Percentiles rank a stretch among this genome's conserved stretches.
These are phyloP conservation scores for Rhizopus microsporus DNA, from an alignment of 371 early-diverging fungal genomes.

Conservation along the genomic window DNA sequence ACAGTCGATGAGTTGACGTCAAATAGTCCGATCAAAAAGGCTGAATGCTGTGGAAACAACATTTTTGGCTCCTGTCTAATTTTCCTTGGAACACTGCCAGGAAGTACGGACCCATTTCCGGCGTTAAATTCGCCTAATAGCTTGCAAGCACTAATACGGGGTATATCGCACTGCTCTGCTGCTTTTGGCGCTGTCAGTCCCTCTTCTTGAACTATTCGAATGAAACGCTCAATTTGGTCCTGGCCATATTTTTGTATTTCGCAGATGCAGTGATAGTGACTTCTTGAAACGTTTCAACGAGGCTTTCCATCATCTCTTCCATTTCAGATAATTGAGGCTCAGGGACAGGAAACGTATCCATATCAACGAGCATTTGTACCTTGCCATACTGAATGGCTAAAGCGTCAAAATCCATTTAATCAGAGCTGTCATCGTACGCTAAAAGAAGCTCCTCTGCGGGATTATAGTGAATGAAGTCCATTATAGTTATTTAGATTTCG, in stretches of 20 bases:
- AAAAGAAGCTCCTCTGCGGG: slow-evolving; percentile 11
- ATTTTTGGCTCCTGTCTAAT: slow-evolving; percentile 10
- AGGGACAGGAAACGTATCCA: background rate
- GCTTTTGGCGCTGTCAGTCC: slow-evolving; percentile 17
- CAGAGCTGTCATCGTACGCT: slow-evolving; percentile 7
- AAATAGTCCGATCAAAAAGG: slow-evolving; percentile 18
- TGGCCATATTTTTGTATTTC: slow-evolving; percentile 17
- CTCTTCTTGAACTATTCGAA: slow-evolving; percentile 17
- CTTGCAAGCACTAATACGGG: slow-evolving; percentile 14
- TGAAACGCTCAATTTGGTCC: slow-evolving; percentile 17
- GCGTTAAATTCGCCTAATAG: slow-evolving; percentile 17
- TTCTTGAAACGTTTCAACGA: slow-evolving; percentile 14
- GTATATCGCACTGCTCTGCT: slow-evolving; percentile 18
- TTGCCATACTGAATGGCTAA: slow-evolving; percentile 10
- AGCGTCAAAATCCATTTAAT: slow-evolving; percentile 11
- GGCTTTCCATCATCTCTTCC: slow-evolving; percentile 13
- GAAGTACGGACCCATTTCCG: slow-evolving; percentile 14
- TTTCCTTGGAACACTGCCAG: slow-evolving; percentile 6
- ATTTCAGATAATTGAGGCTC: slow-evolving; percentile 13
- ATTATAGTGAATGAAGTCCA: slow-evolving; percentile 16
- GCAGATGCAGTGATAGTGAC: slow-evolving; percentile 6
- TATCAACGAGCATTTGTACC: background rate
- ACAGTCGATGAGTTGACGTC: slow-evolving; percentile 15
- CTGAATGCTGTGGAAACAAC: slow-evolving; percentile 13
- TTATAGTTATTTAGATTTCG: slow-evolving; percentile 9